Base-by-base conservation (phyloP, 106 monocot species). In the Amphibolis antarctica region DNA sequence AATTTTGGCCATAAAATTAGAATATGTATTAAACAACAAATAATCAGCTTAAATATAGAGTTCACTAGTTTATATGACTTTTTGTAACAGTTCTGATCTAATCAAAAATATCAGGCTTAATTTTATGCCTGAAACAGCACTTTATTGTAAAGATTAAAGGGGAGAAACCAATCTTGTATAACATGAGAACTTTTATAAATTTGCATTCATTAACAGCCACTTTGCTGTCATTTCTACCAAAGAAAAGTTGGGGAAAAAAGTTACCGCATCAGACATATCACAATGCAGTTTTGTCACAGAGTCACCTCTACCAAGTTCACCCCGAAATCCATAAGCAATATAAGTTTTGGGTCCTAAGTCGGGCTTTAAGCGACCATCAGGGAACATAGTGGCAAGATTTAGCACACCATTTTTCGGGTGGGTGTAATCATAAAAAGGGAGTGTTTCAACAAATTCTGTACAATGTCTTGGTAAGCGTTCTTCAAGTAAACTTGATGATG, bases 181-280 rank as follows among this genome's bases (percentile, higher is more conserved):
- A 7, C 36, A 36, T 7, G 7, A 36, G 36, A 36, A 4, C 7
- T 2, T 7, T 36, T 36, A 36, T n/a, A n/a, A n/a, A n/a, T n/a
- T n/a, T n/a, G n/a, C n/a, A n/a, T n/a, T n/a, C n/a, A n/a, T n/a
- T n/a, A n/a, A n/a, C n/a, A n/a, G 36, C 2, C 7, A 36, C 36
- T 36, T 36, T 36, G 36, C 7, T 36, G 36, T 36, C 36, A 36
- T 2, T 4, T 36, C 36, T 36, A 36, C 36, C 36, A 36, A 36
- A 36, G 36, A 36, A 36, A 36, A 36, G 36, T 36, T 36, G 4
- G 7, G 2, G 36, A 36, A 36, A 36, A 36, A 36, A 36, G 7
- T 45, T 63, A 63, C 63, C 63, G 63, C 63, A 63, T 63, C 63
- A 21, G 45, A 63, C 44, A 63, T 63, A 24, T 63, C 63, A 63